Evolutionary conservation across 805 yeast genomes (phyloP), one percentile per base, ranked within the genome.

Genomic region (Ogataea methylovora): DNA sequence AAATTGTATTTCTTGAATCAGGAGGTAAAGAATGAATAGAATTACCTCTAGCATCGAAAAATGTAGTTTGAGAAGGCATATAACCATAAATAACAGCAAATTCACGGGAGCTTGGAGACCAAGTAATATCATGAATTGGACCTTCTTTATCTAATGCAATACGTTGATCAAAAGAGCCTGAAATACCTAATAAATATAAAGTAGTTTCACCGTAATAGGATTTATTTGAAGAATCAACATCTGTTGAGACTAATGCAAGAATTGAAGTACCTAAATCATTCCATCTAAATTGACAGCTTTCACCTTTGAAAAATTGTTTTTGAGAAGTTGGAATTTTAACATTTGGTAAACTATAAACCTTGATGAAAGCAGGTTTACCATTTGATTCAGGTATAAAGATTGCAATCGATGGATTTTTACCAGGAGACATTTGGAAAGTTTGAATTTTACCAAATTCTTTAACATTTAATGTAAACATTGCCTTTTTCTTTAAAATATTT

Each of bases 141-240:
- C 97, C 97, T 52, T 87, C 95, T 49, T 84, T 80, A 42, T 84
- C 86, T 49, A 92, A 74, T 38, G 78, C 72, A 49, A 92, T 88
- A 52, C 95, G 73, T 36, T 87, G 83, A 52, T 90, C 95, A 50
- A 85, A 88, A 26, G 88, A 76, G 11, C 96, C 95, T 24, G 94
- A 87, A 45, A 92, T 84, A 40, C 95, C 95, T 45, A 94, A 70
- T 40, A 92, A 60, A 56, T 90, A 92, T 46, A 92, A 67, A 40
- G 90, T 86, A 34, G 95, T 85, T 65, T 92, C 97, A 46, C 99
- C 99, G 55, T 92, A 92, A 64, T 92, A 92, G 2, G 94, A 82
- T 67, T 90, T 80, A 58, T 94, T 94, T 23, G 94, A 75, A 22
- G 92, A 70, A 61, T 92, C 98, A 47, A 90, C 95, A 61, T 92